Conservation (phyloP, 2,329 filamentous ascomycete genomes). For the Ambrosiella beaveri region DNA sequence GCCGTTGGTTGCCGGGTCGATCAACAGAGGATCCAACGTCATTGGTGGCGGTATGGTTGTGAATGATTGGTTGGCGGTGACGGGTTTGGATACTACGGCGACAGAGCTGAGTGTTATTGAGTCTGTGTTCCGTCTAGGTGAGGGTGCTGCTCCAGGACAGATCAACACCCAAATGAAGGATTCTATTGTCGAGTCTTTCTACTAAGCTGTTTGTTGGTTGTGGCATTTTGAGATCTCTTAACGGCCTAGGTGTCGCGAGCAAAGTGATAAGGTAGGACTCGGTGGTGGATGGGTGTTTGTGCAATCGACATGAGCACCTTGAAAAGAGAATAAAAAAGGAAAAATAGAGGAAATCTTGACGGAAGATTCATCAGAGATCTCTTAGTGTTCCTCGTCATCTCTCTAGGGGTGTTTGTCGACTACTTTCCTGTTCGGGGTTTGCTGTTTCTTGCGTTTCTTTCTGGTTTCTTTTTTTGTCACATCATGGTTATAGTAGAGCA, state of each 20-base stretch:
- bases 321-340: not conserved
- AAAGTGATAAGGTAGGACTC: not conserved
- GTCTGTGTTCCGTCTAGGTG: constrained; percentile 85
- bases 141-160: constrained; percentile 60
- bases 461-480: not conserved
- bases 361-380: not conserved
- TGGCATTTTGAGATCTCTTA: not conserved
- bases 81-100: constrained; percentile 79
- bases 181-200: constrained; percentile 97
- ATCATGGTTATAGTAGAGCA: not conserved
- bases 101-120: constrained; percentile 94
- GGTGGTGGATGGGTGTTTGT: not conserved
- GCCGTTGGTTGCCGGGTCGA: constrained; percentile 79
- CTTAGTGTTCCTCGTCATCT: not conserved
- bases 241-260: not conserved
- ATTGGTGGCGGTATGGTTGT: constrained; percentile 96
- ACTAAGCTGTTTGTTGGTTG: constrained; percentile 33
- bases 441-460: not conserved
- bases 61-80: constrained; percentile 89
- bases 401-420: not conserved
- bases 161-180: constrained; percentile 84
- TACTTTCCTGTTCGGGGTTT: not conserved
- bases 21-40: constrained; percentile 84
- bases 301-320: not conserved
- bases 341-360: not conserved